Evolutionary conservation across 768 basidiomycete genomes (phyloP).

Genomic region (Tylopilus rubrobrunneus): DNA sequence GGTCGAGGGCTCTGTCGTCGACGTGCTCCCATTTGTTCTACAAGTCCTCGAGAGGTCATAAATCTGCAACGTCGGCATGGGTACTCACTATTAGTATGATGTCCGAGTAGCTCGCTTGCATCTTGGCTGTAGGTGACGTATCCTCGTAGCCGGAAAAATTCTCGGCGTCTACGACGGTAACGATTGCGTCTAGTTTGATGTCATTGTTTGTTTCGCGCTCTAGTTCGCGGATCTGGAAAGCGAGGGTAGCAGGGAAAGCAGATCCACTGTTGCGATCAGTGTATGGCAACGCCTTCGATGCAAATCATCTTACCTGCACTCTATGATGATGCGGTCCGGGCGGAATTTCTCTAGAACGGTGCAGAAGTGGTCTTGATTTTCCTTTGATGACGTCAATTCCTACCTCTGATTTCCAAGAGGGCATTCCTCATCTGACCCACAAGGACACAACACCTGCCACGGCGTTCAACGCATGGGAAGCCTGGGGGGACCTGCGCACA

Average conservation of each 20-base stretch:
- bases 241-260: conserved; percentile 92
- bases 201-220: conserved; percentile 73
- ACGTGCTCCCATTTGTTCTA: conserved; percentile 92
- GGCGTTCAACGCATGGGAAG: background rate
- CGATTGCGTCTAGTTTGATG: conserved; percentile 82
- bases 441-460: conserved; percentile 80
- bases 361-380: background rate
- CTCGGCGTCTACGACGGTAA: conserved; percentile 88
- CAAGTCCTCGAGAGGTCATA: conserved; percentile 2
- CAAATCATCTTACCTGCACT: conserved; percentile 69
- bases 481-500: conserved; percentile 10
- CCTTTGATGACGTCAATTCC: conserved; percentile 7
- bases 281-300: background rate
- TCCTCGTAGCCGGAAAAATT: conserved; percentile 95
- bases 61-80: background rate
- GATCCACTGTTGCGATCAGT: conserved; percentile 58
- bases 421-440: conserved; percentile 95
- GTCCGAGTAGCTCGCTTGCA: conserved; percentile 96
- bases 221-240: conserved; percentile 89
- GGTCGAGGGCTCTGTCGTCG: conserved; percentile 73
- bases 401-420: conserved; percentile 81
- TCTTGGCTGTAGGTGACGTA: conserved; percentile 83
- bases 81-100: conserved; percentile 73
- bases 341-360: conserved; percentile 62
- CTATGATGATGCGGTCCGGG: conserved; percentile 92